Conservation (phyloP, 768 basidiomycete species). For the Tylopilus cervinicoccineus region DNA sequence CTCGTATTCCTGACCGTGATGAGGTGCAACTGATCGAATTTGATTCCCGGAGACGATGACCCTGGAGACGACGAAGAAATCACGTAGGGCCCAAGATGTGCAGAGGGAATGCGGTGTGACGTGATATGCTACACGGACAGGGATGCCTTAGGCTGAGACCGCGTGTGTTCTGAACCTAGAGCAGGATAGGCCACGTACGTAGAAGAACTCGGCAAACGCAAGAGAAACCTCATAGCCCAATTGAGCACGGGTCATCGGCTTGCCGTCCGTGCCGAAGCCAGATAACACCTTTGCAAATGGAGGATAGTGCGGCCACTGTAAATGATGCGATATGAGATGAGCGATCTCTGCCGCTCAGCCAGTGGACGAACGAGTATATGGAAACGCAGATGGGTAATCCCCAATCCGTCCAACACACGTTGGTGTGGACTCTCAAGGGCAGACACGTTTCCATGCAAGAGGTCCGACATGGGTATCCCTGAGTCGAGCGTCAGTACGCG, state of each 20-base stretch:
- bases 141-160: neutral
- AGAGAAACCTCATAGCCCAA: slow-evolving; percentile 27
- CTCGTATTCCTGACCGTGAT: slow-evolving; percentile 26
- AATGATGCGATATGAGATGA: neutral
- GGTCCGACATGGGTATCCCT: slow-evolving; percentile 27
- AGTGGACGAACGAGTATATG: slow-evolving; percentile 22
- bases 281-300: slow-evolving; percentile 23
- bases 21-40: slow-evolving; percentile 22
- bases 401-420: slow-evolving; percentile 21
- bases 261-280: slow-evolving; percentile 16
- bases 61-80: slow-evolving; percentile 12
- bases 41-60: slow-evolving; percentile 16
- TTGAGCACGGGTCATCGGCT: slow-evolving; percentile 19
- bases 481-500: neutral
- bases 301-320: slow-evolving; percentile 26
- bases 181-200: slow-evolving; percentile 13
- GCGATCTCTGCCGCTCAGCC: neutral
- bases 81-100: slow-evolving; percentile 17
- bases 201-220: slow-evolving; percentile 30
- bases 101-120: slow-evolving; percentile 6
- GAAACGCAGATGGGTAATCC: slow-evolving; percentile 12
- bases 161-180: neutral
- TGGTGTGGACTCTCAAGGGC: slow-evolving; percentile 18
- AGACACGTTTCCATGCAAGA: slow-evolving; percentile 19
- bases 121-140: slow-evolving; percentile 17